These are phyloP conservation scores for Hypomontagnella submonticulosa DNA, from an alignment of 495 filamentous ascomycete species.

Conservation along the genomic window DNA sequence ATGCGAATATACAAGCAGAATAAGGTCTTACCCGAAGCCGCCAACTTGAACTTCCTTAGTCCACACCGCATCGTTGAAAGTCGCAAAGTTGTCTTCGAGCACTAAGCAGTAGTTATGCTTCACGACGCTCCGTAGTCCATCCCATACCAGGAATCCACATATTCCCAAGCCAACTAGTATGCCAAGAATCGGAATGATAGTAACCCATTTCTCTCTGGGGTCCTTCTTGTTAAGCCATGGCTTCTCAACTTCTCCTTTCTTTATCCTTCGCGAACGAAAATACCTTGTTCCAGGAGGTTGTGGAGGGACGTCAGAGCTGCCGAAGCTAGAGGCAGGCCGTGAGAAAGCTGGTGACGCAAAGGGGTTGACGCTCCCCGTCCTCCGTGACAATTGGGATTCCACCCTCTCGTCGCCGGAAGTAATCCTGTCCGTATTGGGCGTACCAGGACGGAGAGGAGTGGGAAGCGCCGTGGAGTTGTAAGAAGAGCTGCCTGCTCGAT, in stretches of 20 bases:
- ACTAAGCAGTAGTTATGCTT: slow-evolving; percentile 81
- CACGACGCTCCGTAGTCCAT: slow-evolving; percentile 73
- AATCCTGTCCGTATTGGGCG: slow-evolving; percentile 54
- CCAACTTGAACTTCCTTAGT: slow-evolving; percentile 81
- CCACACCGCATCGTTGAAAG: slow-evolving; percentile 72
- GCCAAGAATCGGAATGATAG: slow-evolving; percentile 77
- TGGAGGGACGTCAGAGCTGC: slow-evolving; percentile 58
- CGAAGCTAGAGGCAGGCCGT: slow-evolving; percentile 63
- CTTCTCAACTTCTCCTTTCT: slow-evolving; percentile 74
- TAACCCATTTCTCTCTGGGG: slow-evolving; percentile 86
- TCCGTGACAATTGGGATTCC: slow-evolving; percentile 51
- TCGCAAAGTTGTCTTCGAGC: slow-evolving; percentile 73
- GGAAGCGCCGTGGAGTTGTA: slow-evolving; percentile 45
- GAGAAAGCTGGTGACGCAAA: slow-evolving; percentile 68
- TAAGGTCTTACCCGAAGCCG: slow-evolving; percentile 75
- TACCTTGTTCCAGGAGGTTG: slow-evolving; percentile 61
- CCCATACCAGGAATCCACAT: slow-evolving; percentile 75
- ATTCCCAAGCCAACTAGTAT: slow-evolving; percentile 72
- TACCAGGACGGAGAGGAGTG: slow-evolving; percentile 53
- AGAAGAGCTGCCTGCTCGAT: slow-evolving; percentile 33
- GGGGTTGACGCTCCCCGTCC: slow-evolving; percentile 56
- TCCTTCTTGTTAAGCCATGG: slow-evolving; percentile 76
- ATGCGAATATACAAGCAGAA: neutral
- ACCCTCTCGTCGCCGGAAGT: slow-evolving; percentile 50
- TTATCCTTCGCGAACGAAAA: slow-evolving; percentile 79